Evolutionary conservation across 1,139 yeast genomes (phyloP).

Genomic region (Hansenula sp.): DNA sequence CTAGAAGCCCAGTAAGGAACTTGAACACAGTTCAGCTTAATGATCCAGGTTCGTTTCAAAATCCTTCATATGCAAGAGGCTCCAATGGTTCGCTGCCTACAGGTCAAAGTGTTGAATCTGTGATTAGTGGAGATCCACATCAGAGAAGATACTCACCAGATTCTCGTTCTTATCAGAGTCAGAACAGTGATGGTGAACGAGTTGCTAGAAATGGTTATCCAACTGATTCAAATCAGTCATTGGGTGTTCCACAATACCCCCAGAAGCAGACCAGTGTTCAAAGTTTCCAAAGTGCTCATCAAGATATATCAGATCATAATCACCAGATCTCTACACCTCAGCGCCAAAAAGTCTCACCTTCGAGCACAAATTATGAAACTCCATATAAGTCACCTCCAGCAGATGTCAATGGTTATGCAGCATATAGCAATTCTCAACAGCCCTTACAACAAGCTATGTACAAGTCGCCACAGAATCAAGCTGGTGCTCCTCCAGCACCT

Average conservation of each 20-base stretch:
- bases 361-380: not conserved
- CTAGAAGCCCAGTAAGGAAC: constrained; percentile 12
- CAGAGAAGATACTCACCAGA: not conserved
- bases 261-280: not conserved
- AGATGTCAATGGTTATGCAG: not conserved
- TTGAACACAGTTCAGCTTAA: not conserved
- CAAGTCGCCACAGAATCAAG: not conserved
- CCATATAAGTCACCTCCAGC: not conserved
- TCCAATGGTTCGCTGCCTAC: not conserved
- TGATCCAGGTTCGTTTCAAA: not conserved
- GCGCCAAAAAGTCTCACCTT: not conserved
- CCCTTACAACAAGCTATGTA: not conserved
- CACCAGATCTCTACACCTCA: not conserved
- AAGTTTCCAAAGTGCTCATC: not conserved
- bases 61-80: no score
- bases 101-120: not conserved
- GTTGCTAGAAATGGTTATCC: not conserved
- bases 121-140: not conserved
- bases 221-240: not conserved
- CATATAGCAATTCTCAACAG: not conserved
- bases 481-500: not conserved
- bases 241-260: not conserved
- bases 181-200: not conserved
- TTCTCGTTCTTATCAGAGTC: not conserved
- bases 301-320: not conserved